Base-by-base conservation (phyloP, 2,329 filamentous ascomycete genomes). In the Penicillium sp. region DNA sequence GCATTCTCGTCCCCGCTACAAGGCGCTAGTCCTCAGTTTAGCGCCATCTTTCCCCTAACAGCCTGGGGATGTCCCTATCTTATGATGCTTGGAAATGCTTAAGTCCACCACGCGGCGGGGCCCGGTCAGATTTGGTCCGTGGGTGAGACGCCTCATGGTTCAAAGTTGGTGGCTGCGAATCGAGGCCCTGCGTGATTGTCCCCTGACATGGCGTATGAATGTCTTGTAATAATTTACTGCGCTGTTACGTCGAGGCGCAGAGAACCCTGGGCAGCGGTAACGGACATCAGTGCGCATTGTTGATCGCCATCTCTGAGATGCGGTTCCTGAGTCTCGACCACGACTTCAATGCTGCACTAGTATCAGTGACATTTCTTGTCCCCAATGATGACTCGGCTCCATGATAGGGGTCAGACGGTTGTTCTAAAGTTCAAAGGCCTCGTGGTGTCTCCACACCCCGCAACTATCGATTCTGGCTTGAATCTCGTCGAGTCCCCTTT, bases 381-480 rank as follows among this genome's bases (percentile, higher is more conserved):
- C 16, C 16, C 11, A 45, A 45, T 45, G 28, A 22, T 11, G 37
- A 24, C 2, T 22, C 10, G 18, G 44, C 34, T 53, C 50, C 48
- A 54, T 35, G 52, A 54, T 54, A 58, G 54, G 52, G 54, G 54
- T 31, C 8, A 10, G 6, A 20, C 3, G 4, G 3, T 20, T 4
- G 18, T 20, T 20, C 18, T 37, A 9, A 26, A 9, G 13, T 24
- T 42, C 38, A 39, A 46, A 45, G 38, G 34, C 47, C 49, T 56
- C 53, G 55, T 56, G 53, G 47, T 46, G 44, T 51, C 55, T 56
- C 53, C 55, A 57, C 53, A 45, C 50, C 47, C 46, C 44, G 22
- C 31, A 36, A 52, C 51, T 51, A 53, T 50, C 44, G 47, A 47
- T 26, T 42, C 2, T 47, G 42, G 10, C 9, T 42, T 44, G 20